A percentile compares a stretch with the other conserved stretches of the same genome.
Conservation (phyloP, 2,329 filamentous ascomycete species). For the Microcyclosporella mali region DNA sequence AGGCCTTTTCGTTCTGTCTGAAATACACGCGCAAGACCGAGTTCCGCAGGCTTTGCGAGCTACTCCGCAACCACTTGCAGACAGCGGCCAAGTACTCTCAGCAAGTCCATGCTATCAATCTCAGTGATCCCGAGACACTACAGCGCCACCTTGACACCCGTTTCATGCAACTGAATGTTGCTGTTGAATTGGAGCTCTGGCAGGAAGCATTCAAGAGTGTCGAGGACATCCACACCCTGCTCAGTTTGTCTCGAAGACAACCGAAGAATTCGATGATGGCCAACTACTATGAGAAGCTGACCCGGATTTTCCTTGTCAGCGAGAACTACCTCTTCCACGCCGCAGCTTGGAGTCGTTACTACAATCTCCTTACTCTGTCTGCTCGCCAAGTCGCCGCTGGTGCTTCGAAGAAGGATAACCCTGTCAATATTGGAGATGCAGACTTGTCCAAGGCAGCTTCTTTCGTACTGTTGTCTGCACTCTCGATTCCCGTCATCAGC, state of each 20-base stretch:
- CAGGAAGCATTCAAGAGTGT: conserved; percentile 99
- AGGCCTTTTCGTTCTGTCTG: conserved; percentile 97
- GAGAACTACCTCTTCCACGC: conserved; percentile 99
- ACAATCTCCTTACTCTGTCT: conserved; percentile 90
- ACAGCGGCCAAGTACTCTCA: conserved; percentile 98
- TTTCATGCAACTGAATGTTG: conserved; percentile 97
- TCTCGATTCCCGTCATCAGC: conserved; percentile 99
- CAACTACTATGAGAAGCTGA: conserved; percentile 99
- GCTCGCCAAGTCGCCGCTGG: conserved; percentile 74
- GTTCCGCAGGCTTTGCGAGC: conserved; percentile 95
- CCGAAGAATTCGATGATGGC: conserved; percentile 99
- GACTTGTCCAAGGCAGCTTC: conserved; percentile 93
- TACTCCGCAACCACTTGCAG: conserved; percentile 96
- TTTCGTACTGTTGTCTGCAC: conserved; percentile 87
- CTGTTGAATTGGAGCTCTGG: conserved; percentile 96
- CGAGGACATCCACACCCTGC: conserved; percentile 95
- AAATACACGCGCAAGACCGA: conserved; percentile 99
- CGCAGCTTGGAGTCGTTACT: conserved; percentile 94
- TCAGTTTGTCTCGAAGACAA: conserved; percentile 95
- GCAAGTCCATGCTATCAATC: conserved; percentile 99
- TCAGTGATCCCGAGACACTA: conserved; percentile 93
- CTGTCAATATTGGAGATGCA: conserved; percentile 69
- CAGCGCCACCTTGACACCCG: conserved; percentile 96
- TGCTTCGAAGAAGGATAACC: conserved; percentile 89
- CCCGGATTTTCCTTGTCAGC: conserved; percentile 95